These are phyloP conservation scores for Sungouiella blattae DNA, from an alignment of 805 yeast species.

Conservation along the genomic window DNA sequence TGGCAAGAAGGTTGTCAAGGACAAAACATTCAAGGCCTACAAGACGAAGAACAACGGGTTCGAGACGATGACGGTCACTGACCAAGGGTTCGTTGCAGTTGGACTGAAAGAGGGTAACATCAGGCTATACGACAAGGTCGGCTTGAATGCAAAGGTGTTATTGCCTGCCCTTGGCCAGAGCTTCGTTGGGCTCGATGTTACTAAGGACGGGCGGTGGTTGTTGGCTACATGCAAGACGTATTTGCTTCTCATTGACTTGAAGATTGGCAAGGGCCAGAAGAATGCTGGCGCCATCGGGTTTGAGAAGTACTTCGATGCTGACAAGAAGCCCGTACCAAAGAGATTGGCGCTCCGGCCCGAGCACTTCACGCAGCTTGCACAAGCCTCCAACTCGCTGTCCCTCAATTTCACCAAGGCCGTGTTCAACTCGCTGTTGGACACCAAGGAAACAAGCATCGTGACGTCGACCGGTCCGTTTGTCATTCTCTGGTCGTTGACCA, in stretches of 20 bases:
- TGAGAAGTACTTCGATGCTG: conserved; percentile 58
- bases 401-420: conserved; percentile 65
- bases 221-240: conserved; percentile 76
- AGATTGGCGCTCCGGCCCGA: conserved; percentile 68
- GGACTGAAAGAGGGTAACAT: conserved; percentile 76
- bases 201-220: conserved; percentile 79
- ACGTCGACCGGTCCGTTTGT: conserved; percentile 82
- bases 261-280: conserved; percentile 55
- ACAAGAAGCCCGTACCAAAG: conserved; percentile 65
- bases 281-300: conserved; percentile 63
- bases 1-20: conserved; percentile 55
- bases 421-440: conserved; percentile 67
- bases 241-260: conserved; percentile 64
- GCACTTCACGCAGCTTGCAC: conserved; percentile 45
- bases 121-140: conserved; percentile 67
- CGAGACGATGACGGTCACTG: conserved; percentile 66
- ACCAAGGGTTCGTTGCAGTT: conserved; percentile 68
- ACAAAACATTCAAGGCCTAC: conserved; percentile 37
- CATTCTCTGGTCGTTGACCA: conserved; percentile 71
- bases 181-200: conserved; percentile 61
- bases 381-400: conserved; percentile 16
- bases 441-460: conserved; percentile 67
- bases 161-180: conserved; percentile 83
- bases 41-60: conserved; percentile 51
- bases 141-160: conserved; percentile 71